These are phyloP conservation scores for Zygosaccharomyces rouxii DNA, from an alignment of 805 yeast species.

Conservation along the genomic window DNA sequence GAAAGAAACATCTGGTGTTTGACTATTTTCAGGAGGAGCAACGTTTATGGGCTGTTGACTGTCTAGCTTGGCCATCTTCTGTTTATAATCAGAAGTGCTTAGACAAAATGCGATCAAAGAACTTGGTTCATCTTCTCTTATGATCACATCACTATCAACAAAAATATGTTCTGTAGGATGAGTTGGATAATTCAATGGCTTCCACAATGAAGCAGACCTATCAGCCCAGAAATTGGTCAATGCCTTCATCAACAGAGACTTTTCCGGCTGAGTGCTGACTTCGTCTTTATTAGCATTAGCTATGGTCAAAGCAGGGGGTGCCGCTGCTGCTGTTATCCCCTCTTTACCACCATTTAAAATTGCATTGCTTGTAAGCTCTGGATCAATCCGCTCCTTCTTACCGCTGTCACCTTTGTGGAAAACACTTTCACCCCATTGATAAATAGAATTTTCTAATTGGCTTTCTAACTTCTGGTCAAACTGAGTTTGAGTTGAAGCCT, in stretches of 20 bases:
- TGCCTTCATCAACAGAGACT: conserved; percentile 73
- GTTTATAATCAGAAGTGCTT: conserved; percentile 75
- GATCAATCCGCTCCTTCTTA: conserved; percentile 2
- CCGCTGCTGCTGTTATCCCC: conserved; percentile 14
- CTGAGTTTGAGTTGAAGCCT: conserved; percentile 12
- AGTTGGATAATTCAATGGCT: conserved; percentile 81
- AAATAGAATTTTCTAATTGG: conserved; percentile 32
- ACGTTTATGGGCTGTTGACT: conserved; percentile 11
- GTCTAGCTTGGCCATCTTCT: conserved; percentile 45
- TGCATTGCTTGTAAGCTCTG: conserved; percentile 13
- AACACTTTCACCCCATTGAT: conserved; percentile 30
- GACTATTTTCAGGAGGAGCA: conserved; percentile 8
- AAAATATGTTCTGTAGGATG: conserved; percentile 79
- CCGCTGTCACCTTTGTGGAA: conserved; percentile 12
- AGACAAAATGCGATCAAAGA: conserved; percentile 91
- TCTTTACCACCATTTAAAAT: conserved; percentile 11
- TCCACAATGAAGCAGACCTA: conserved; percentile 92
- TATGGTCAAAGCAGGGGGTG: conserved; percentile 21
- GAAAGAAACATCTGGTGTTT: conserved; percentile 5
- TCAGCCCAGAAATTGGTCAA: conserved; percentile 96
- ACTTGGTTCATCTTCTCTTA: conserved; percentile 94
- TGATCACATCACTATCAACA: conserved; percentile 88
- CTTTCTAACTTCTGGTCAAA: conserved; percentile 26
- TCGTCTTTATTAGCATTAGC: conserved; percentile 26
- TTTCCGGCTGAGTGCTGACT: conserved; percentile 50